These are phyloP conservation scores for Tetradesmus obliquus DNA, from an alignment of 139 green algal genomes.

Conservation along the genomic window DNA sequence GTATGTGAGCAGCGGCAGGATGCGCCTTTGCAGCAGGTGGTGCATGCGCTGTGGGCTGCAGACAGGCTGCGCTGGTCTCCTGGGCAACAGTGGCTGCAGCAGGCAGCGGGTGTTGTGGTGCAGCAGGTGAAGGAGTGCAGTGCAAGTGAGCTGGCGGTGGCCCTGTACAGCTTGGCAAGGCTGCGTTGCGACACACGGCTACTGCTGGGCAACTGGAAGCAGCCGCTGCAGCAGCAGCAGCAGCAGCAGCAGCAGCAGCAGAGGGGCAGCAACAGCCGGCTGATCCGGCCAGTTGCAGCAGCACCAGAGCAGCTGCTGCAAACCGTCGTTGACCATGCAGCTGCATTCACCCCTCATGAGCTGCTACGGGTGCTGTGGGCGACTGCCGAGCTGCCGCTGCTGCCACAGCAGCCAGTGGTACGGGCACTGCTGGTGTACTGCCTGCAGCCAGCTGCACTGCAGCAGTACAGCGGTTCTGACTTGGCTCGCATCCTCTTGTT, in stretches of 20 bases:
- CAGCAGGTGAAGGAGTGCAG: background rate
- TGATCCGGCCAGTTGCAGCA: background rate
- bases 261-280: background rate
- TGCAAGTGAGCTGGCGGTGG: slow-evolving; percentile 1
- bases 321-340: background rate
- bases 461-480: slow-evolving; percentile 12
- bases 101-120: background rate
- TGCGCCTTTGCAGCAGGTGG: background rate
- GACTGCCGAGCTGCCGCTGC: slow-evolving; percentile 25
- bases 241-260: slow-evolving; percentile 37
- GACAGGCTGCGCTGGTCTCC: background rate
- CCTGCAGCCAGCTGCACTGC: background rate
- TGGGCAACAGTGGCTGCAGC: slow-evolving; percentile 1
- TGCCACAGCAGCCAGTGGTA: slow-evolving; percentile 3
- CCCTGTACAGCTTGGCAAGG: background rate
- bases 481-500: background rate
- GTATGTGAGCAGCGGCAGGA: background rate
- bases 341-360: background rate
- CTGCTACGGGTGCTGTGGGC: slow-evolving; percentile 22
- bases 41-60: slow-evolving; percentile 4
- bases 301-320: slow-evolving; percentile 20
- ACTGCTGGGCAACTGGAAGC: background rate
- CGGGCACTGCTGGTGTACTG: slow-evolving; percentile 3
- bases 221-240: slow-evolving; percentile 24
- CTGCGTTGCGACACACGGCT: background rate